A percentile compares a stretch with the other conserved stretches of the same genome.
These are phyloP conservation scores for Umbelopsis ramanniana DNA, from an alignment of 192 early-diverging fungal species.

Conservation along the genomic window DNA sequence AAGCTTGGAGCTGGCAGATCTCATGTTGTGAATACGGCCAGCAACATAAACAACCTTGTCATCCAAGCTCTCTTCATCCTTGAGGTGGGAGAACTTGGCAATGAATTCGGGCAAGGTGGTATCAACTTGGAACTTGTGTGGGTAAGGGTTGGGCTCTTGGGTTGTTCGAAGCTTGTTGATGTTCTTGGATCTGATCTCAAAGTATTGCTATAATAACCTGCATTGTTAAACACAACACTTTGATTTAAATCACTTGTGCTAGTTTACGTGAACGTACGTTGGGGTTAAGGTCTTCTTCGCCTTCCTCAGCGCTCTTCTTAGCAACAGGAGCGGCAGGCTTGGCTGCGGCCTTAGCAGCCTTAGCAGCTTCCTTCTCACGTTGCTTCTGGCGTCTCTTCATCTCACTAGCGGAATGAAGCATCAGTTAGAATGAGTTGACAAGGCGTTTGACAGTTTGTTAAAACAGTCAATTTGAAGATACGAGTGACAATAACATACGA, in stretches of 20 bases:
- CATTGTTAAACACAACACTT: background rate
- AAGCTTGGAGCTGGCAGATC: slow-evolving; percentile 86
- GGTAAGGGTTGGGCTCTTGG: slow-evolving; percentile 90
- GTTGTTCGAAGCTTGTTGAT: slow-evolving; percentile 83
- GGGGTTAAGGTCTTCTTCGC: slow-evolving; percentile 84
- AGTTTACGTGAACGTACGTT: slow-evolving; percentile 57
- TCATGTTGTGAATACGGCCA: slow-evolving; percentile 96
- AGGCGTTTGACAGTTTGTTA: background rate
- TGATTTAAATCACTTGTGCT: background rate
- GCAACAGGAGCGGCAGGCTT: slow-evolving; percentile 51
- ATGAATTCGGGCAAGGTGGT: slow-evolving; percentile 87
- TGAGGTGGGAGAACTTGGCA: slow-evolving; percentile 74
- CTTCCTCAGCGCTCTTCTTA: slow-evolving; percentile 67
- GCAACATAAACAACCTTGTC: slow-evolving; percentile 79
- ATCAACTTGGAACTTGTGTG: slow-evolving; percentile 96
- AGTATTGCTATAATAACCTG: slow-evolving; percentile 73
- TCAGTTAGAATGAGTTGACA: too few relatives aligned
- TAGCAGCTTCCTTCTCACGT: slow-evolving; percentile 82
- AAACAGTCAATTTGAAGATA: background rate
- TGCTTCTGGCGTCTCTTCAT: slow-evolving; percentile 90
- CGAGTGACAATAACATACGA: slow-evolving; percentile 54
- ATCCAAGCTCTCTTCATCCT: slow-evolving; percentile 69
- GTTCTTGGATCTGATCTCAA: slow-evolving; percentile 92
- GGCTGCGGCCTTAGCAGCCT: slow-evolving; percentile 63
- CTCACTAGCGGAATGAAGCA: slow-evolving; percentile 60